Base-by-base conservation (phyloP, 225 moss, liverwort and hornwort genomes). In the Sphagnum tenellum region DNA sequence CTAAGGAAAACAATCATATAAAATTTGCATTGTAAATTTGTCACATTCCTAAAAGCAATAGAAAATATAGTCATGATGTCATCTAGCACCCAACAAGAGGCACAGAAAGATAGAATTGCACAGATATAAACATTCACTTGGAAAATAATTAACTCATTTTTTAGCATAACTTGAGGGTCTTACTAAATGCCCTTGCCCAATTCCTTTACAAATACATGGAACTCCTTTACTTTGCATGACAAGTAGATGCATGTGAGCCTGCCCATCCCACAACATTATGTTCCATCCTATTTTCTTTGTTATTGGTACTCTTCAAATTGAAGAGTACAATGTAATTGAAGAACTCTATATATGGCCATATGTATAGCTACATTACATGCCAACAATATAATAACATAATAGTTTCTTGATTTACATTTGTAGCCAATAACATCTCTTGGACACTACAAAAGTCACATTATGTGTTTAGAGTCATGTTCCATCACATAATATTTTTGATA, bases 381-480 rank as follows among this genome's bases (percentile, higher is more conserved):
- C 29, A 29, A 29, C 29, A 29, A 29, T 29, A 29, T 29, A 29
- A 29, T 29, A 29, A 29, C 0, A 29, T 29, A 29, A 1, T 29
- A 29, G 29, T 29, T 29, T 29, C 29, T 7, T 4, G 14, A 56
- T 8, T 11, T 56, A 14, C 56, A 56, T 11, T 11, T 56, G 56
- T 52, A 71, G 2, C 48, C 70, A 53, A n/a, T 12, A 57, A 44
- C 12, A 57, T n/a, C 12, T n/a, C 12, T 12, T 44, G 44, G 10
- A 29, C 29, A 29, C 1, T 29, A 1, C 29, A 29, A 29, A 66
- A 9, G 76, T 77, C 81, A 91, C 96, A 98, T 93, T 60, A 98
- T 93, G 71, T 89, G 88, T 76, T 98, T 98, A 44, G 90, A 92
- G 66, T 98, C 96, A 67, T 98, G 96, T 80, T 98, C 93, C 96